These are phyloP conservation scores for Calocybe cyanea DNA, from an alignment of 768 basidiomycete genomes.

Conservation along the genomic window DNA sequence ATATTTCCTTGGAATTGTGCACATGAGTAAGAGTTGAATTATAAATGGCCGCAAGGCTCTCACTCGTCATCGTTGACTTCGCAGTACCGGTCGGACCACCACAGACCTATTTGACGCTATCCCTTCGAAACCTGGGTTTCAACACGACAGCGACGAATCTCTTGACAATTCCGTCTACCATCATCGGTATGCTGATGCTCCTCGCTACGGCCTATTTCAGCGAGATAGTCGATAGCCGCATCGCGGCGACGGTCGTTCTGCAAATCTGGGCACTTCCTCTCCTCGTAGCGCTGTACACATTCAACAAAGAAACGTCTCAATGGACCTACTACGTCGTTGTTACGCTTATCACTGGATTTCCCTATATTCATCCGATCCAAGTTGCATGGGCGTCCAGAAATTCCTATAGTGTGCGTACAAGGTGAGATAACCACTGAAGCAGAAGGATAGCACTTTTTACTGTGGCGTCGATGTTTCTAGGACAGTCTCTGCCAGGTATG, in stretches of 20 bases:
- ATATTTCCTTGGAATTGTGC: slow-evolving; percentile 51
- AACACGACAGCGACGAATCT: slow-evolving; percentile 60
- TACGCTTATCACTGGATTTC: slow-evolving; percentile 52
- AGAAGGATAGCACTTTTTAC: no score
- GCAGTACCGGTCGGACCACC: slow-evolving; percentile 57
- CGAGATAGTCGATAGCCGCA: slow-evolving; percentile 54
- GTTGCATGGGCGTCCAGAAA: slow-evolving; percentile 61
- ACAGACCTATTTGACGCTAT: slow-evolving; percentile 60
- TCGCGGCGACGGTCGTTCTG: slow-evolving; percentile 47
- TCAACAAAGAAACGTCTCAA: slow-evolving; percentile 43
- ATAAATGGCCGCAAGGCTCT: slow-evolving; percentile 10
- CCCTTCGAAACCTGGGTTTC: slow-evolving; percentile 60
- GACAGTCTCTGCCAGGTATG: slow-evolving; percentile 37
- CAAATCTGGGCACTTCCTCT: slow-evolving; percentile 64
- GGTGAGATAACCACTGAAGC: slow-evolving; percentile 31
- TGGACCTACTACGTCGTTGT: slow-evolving; percentile 57
- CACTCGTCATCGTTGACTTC: neutral
- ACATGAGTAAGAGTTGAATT: slow-evolving; percentile 36
- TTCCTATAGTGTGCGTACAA: slow-evolving; percentile 54
- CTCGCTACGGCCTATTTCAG: slow-evolving; percentile 46
- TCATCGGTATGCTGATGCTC: slow-evolving; percentile 48
- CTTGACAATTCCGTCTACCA: slow-evolving; percentile 55
- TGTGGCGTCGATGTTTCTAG: no score
- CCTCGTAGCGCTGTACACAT: slow-evolving; percentile 52
- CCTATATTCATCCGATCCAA: slow-evolving; percentile 45